phyloP scores from a whole-genome alignment of 805 yeast genomes.

The Candida saitoana region DNA sequence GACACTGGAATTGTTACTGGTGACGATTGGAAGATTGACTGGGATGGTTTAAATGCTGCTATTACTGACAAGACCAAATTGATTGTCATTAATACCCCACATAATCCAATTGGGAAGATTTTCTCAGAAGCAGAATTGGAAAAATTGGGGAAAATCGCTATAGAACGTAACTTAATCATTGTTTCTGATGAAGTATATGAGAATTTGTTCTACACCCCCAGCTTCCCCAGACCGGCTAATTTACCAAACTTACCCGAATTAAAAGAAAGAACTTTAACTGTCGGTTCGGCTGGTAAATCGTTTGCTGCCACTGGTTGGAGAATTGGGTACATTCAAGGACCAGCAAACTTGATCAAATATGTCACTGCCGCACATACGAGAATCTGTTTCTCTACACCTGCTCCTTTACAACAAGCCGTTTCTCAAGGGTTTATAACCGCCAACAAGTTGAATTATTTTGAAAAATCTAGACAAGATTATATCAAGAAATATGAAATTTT shows the following conservation, averaged over 20 bases:
- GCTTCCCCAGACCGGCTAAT: slow-evolving; percentile 80
- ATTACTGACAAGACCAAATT: slow-evolving; percentile 76
- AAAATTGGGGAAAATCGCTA: slow-evolving; percentile 76
- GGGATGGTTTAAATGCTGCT: slow-evolving; percentile 67
- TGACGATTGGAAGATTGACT: slow-evolving; percentile 83
- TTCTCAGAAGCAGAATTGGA: slow-evolving; percentile 71
- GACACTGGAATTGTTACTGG: slow-evolving; percentile 63
- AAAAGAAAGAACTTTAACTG: slow-evolving; percentile 74
- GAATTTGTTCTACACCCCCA: slow-evolving; percentile 65
- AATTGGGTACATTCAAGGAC: slow-evolving; percentile 92
- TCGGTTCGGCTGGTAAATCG: slow-evolving; percentile 96
- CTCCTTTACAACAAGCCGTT: slow-evolving; percentile 90
- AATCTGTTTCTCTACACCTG: slow-evolving; percentile 86
- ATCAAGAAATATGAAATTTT: slow-evolving; percentile 68
- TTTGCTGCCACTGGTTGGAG: slow-evolving; percentile 99
- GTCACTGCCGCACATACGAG: slow-evolving; percentile 89
- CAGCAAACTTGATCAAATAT: slow-evolving; percentile 73
- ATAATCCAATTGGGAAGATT: slow-evolving; percentile 93
- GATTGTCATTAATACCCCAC: slow-evolving; percentile 88
- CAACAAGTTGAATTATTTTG: slow-evolving; percentile 60
- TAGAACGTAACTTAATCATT: slow-evolving; percentile 75
- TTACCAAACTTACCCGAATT: slow-evolving; percentile 65
- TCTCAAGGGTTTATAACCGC: slow-evolving; percentile 73
- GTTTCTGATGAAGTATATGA: slow-evolving; percentile 96
- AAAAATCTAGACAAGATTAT: slow-evolving; percentile 64